phyloP scores from a whole-genome alignment of 805 yeast species.

The Kurtzmaniella cleridarum region DNA sequence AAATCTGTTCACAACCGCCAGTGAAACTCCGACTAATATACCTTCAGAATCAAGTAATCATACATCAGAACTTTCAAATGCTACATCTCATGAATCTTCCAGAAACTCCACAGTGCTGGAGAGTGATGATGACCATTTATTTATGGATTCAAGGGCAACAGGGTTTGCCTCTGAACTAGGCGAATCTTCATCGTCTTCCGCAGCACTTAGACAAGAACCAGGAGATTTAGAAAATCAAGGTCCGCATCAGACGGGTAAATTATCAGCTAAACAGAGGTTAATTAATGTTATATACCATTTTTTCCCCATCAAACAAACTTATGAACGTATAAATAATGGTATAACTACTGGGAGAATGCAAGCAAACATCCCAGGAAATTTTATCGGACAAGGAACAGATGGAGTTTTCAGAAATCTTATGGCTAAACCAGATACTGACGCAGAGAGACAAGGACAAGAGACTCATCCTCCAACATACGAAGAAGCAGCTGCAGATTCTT shows the following conservation, averaged over 20 bases:
- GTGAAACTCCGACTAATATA: too few species aligned
- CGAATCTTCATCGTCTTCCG: too few species aligned
- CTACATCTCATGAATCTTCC: too few species aligned
- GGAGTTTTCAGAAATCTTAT: conserved; percentile 91
- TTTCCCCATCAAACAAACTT: conserved; percentile 37
- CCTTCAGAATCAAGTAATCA: too few species aligned
- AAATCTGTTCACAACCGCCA: too few species aligned
- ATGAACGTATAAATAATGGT: conserved; percentile 38
- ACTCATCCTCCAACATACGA: conserved; percentile 81
- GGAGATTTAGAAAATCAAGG: conserved; percentile 1
- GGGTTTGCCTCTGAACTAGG: too few species aligned
- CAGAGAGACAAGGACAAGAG: conserved; percentile 34
- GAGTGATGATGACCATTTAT: too few species aligned
- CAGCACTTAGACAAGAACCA: too few species aligned
- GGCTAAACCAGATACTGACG: conserved; percentile 74
- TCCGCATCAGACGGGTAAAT: conserved; percentile 3
- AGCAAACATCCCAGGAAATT: conserved; percentile 37
- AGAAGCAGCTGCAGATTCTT: conserved; percentile 89
- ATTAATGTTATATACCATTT: conserved; percentile 26
- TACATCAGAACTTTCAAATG: too few species aligned
- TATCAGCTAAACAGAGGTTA: conserved; percentile 26
- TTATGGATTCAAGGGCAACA: too few species aligned
- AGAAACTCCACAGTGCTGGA: too few species aligned
- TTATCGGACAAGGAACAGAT: conserved; percentile 53
- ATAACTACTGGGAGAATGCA: conserved; percentile 39